Base-by-base conservation (phyloP, 2,329 filamentous ascomycete species). In the Pseudocercospora ulei region DNA sequence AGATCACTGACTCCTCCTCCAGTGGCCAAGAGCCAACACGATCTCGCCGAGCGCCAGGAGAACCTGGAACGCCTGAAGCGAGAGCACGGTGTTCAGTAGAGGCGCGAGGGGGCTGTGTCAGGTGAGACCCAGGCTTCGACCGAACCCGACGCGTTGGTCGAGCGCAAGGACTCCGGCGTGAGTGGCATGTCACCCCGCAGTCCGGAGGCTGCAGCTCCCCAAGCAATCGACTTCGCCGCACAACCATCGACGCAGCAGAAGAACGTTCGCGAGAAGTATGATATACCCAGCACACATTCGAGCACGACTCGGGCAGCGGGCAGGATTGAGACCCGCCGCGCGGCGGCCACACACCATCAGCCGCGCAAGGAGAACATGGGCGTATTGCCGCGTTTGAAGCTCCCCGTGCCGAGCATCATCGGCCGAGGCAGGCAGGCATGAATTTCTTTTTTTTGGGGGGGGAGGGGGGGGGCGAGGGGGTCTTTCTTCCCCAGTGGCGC, bases 11-110 rank as follows among this genome's bases (percentile, higher is more conserved):
- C 39, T 11, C 16, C 22, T 29, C 7, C 23, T 5, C 13, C 24
- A 43, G 40, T 82, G 77, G 66, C 75, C 61, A 84, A 82, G 65
- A 83, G 84, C 39, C 52, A 55, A 52, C 39, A 41, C 67, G 86
- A 95, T 68, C 74, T 96, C 59, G 84, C 88, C 59, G 80, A 85
- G 58, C 84, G 90, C 69, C 83, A 90, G 68, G 84, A 93, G 65
- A 90, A 88, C 72, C 78, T 98, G 82, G 88, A 93, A 76, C 82
- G 85, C 71, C 79, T 96, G 70, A 98, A 98, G 72, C 78, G 81
- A 62, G 84, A 96, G 67, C 86, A 98, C 67, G 88, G 87, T 63
- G 95, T 96, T 74, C 88, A 95, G 79, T 98, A 85, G 54, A 48
- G 51, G 47, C 45, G 41, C 56, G 57, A 48, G 54, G 53, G 55